Evolutionary conservation across 192 early-diverging fungal species (phyloP), one percentile per base, ranked within the genome.

Genomic region (Coemansia sp.): DNA sequence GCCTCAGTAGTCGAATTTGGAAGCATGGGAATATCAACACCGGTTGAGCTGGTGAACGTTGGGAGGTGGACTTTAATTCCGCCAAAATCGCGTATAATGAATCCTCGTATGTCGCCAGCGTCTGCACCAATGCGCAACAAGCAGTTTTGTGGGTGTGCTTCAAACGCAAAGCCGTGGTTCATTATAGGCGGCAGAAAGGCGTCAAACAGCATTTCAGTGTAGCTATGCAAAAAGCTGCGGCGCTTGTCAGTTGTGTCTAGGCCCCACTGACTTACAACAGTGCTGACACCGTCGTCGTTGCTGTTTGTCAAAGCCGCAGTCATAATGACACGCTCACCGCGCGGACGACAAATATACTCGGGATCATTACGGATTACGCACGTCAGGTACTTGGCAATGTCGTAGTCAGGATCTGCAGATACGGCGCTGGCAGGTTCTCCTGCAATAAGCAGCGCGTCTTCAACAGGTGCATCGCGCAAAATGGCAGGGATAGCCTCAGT

Each of bases 81-180:
- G 63, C 89, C 89, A 84, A 87, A 90, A 77, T 90, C 89, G 23
- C 89, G 86, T 46, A 87, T 80, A 39, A 88, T 74, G 73, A 90
- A 90, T 19, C 88, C 88, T 32, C 67, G 72, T 10, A 88, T 66
- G 32, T 76, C 64, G 41, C 85, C 86, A 1, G 87, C 79, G 23
- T 69, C 65, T 12, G 73, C 60, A 64, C 86, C 78, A 63, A 89
- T 84, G 8, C 87, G 74, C 27, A 88, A 76, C 53, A 90, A 57
- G 37, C 75, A 85, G 69, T 90, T 90, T 53, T 90, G 89, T 2
- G 77, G 80, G 69, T 90, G 89, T 4, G 87, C 77, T 67, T 90
- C 89, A 68, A 90, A 89, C 4, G 89, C 86, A 72, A 90, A 84
- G 17, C 89, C 87, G 62, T 89, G 86, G 68, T 80, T 64, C 14